A percentile compares a stretch with the other conserved stretches of the same genome.
phyloP scores from a whole-genome alignment of 2,329 filamentous ascomycete species.

The Pyrenophora teres region DNA sequence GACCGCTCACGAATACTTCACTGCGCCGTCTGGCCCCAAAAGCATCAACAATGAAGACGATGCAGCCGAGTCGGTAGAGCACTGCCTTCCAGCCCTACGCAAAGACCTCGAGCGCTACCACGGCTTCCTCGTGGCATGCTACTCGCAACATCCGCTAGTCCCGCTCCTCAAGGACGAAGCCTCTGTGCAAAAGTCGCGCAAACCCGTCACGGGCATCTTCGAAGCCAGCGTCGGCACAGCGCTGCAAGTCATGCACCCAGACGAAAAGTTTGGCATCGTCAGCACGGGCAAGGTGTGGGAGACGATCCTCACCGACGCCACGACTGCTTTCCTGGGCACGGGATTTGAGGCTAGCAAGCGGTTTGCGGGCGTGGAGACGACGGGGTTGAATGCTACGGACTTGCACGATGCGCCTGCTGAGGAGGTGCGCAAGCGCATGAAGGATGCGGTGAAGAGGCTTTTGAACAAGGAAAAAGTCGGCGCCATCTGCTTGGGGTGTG shows the following conservation, averaged over 20 bases:
- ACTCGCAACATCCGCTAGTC: constrained; percentile 81
- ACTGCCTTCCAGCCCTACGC: constrained; percentile 63
- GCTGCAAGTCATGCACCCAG: constrained; percentile 59
- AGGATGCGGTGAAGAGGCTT: constrained; percentile 69
- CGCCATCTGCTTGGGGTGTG: constrained; percentile 83
- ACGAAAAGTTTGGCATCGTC: constrained; percentile 77
- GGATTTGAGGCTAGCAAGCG: constrained; percentile 47
- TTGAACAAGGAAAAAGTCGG: constrained; percentile 62
- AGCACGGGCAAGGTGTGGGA: constrained; percentile 89
- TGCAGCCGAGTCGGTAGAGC: constrained; percentile 65
- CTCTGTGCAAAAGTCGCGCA: constrained; percentile 43
- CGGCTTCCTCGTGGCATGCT: constrained; percentile 86
- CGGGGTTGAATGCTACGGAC: constrained; percentile 78
- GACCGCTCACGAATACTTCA: constrained; percentile 65
- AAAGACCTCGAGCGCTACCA: constrained; percentile 60
- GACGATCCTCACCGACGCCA: constrained; percentile 68
- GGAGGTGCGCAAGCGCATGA: constrained; percentile 68
- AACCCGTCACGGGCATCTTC: constrained; percentile 79
- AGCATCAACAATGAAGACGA: constrained; percentile 80
- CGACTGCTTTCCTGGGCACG: constrained; percentile 66
- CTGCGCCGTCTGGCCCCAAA: constrained; percentile 67
- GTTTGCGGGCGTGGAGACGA: constrained; percentile 82
- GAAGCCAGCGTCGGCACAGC: constrained; percentile 76
- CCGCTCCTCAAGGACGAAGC: constrained; percentile 58
- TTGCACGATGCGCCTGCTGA: constrained; percentile 71